Evolutionary conservation across 345 rosid genomes (phyloP).

Genomic region (Erucastrum elatum): DNA sequence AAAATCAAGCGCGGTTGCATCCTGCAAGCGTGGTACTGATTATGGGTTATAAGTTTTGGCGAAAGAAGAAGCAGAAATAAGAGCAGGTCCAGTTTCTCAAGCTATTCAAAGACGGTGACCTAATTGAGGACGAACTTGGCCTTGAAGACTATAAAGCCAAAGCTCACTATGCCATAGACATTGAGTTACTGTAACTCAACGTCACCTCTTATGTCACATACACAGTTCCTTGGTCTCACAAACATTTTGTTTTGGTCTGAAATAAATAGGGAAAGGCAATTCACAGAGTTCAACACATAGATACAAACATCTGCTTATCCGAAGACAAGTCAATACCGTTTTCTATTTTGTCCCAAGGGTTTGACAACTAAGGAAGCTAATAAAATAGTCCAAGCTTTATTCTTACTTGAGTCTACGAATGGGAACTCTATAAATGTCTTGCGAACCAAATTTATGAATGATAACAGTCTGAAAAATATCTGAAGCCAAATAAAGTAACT

Average conservation of each 20-base stretch:
- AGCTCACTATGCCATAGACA: too few relatives aligned
- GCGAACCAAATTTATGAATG: too few relatives aligned
- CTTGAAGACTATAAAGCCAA: too few relatives aligned
- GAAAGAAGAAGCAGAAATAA: constrained; percentile 58
- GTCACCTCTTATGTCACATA: not conserved
- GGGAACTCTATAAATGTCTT: not conserved
- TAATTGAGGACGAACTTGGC: too few relatives aligned
- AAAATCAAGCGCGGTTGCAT: too few relatives aligned
- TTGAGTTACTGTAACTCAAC: not conserved
- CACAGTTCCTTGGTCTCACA: not conserved
- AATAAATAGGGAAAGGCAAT: not conserved
- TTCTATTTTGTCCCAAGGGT: not conserved
- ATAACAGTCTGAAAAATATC: not conserved
- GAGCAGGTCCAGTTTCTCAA: constrained; percentile 86
- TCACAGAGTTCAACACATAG: not conserved
- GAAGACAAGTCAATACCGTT: not conserved
- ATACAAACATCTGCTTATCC: not conserved
- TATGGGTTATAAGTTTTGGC: constrained; percentile 57
- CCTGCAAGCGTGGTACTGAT: constrained; percentile 30
- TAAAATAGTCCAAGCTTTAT: not conserved
- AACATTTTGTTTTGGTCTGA: not conserved
- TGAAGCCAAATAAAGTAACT: not conserved
- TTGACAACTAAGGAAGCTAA: not conserved
- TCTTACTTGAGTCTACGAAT: not conserved
- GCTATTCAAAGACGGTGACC: constrained; percentile 73